These are phyloP conservation scores for Pythium coloratum DNA, from an alignment of 352 stramenopile species.

Conservation along the genomic window DNA sequence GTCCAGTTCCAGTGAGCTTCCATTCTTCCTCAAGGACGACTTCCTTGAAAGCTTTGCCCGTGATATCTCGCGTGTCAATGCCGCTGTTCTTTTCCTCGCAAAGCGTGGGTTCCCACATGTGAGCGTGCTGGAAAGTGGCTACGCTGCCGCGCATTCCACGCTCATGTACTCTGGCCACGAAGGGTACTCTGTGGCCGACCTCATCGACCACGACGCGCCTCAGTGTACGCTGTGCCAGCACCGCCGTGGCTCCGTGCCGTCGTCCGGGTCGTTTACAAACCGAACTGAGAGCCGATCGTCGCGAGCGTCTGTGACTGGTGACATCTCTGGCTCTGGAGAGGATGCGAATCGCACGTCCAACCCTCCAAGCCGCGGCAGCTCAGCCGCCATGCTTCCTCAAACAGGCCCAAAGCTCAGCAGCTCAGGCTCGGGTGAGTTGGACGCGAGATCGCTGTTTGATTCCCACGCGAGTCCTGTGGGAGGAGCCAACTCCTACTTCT, in stretches of 20 bases:
- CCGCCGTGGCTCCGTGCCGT: constrained; percentile 30
- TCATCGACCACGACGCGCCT: constrained; percentile 70
- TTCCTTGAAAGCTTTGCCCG: constrained; percentile 69
- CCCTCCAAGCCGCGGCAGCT: constrained; percentile 20
- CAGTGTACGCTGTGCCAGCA: constrained; percentile 66
- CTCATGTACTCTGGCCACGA: constrained; percentile 41
- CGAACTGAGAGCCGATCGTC: constrained; percentile 19
- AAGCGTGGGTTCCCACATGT: constrained; percentile 76
- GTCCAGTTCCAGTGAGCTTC: constrained; percentile 12
- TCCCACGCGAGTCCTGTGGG: constrained; percentile 20
- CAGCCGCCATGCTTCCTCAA: constrained; percentile 14
- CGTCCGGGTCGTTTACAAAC: constrained; percentile 20
- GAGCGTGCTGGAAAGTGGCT: constrained; percentile 74
- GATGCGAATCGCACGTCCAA: constrained; percentile 6
- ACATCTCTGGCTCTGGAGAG: not conserved
- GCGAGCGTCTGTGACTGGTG: not conserved
- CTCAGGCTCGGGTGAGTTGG: constrained; percentile 23
- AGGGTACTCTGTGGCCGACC: constrained; percentile 60
- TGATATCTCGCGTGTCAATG: constrained; percentile 69
- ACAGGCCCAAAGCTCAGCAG: constrained; percentile 16
- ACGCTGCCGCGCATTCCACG: constrained; percentile 53
- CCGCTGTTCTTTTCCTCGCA: constrained; percentile 65
- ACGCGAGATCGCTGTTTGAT: constrained; percentile 47
- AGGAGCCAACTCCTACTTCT: constrained; percentile 57
- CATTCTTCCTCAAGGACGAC: constrained; percentile 51